phyloP scores from a whole-genome alignment of 305 asterid species.

The Rubia peregrina region DNA sequence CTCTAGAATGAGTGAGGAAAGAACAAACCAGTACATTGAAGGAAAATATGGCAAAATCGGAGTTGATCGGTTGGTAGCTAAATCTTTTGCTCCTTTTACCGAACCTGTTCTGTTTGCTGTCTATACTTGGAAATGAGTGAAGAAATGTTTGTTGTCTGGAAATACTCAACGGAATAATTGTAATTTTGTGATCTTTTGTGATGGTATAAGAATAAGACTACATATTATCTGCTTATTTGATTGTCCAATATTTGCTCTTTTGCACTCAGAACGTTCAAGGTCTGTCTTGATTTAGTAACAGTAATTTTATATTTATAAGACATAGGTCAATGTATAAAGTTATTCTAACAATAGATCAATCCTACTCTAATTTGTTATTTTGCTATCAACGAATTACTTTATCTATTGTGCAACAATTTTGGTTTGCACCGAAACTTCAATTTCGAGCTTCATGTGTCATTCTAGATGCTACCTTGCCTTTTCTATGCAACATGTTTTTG shows the following conservation, averaged over 20 bases:
- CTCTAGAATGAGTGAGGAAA: constrained; percentile 62
- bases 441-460: background rate
- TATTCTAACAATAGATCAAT: too few species aligned
- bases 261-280: background rate
- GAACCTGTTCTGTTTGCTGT: background rate
- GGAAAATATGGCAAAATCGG: constrained; percentile 85
- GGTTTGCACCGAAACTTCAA: background rate
- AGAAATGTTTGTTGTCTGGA: background rate
- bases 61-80: constrained; percentile 56
- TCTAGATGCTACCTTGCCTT: background rate
- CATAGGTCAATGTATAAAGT: background rate
- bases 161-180: background rate
- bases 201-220: background rate
- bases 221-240: background rate
- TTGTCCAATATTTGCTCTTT: background rate
- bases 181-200: background rate
- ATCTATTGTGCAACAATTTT: background rate
- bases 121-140: background rate
- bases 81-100: background rate
- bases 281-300: background rate
- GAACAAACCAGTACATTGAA: constrained; percentile 66
- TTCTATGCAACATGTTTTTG: background rate
- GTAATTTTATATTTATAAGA: background rate
- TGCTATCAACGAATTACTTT: background rate
- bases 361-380: background rate